Base-by-base conservation (phyloP, 257 asterid species). In the Paraleonurus japonicus region DNA sequence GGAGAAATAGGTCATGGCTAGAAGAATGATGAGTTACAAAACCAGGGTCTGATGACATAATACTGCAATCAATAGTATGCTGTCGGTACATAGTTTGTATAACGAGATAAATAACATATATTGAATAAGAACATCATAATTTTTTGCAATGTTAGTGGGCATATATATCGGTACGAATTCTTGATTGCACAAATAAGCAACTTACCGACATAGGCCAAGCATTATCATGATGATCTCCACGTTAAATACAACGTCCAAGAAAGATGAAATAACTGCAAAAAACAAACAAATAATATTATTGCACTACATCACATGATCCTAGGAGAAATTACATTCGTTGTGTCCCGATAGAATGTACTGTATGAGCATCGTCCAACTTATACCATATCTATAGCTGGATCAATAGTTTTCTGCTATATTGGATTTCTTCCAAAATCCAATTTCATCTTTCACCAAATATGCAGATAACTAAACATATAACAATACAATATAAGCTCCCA, bases 11-110 rank as follows among this genome's bases (percentile, higher is more conserved):
- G 28, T 65, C 73, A 17, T 41, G 68, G 35, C 63, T 39, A 76
- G 81, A 41, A 68, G 77, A 58, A 51, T 70, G 47, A 61, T 7
- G 37, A 58, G 70, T 13, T 50, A 81, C 75, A 79, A 72, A 41
- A 20, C 88, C 88, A 27, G 90, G 90, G 78, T 85, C 90, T 23
- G 59, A 35, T 23, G 74, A 75, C 76, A 81, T 66, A 78, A 83
- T 71, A 69, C 90, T 85, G 83, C 77, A 81, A 65, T 61, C 74
- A 80, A 75, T 1, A 39, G 54, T 12, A 32, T 63, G 50, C 30
- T 35, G 58, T 78, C 35, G n/a, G n/a, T n/a, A n/a, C n/a, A n/a
- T n/a, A 73, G 72, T 48, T 23, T 43, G 53, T 35, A 16, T 24
- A 48, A 54, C 26, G 20, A 24, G 37, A 53, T 51, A 58, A 54